Conservation (phyloP, 2,329 filamentous ascomycete species). For the Leptographium galeiforme region DNA sequence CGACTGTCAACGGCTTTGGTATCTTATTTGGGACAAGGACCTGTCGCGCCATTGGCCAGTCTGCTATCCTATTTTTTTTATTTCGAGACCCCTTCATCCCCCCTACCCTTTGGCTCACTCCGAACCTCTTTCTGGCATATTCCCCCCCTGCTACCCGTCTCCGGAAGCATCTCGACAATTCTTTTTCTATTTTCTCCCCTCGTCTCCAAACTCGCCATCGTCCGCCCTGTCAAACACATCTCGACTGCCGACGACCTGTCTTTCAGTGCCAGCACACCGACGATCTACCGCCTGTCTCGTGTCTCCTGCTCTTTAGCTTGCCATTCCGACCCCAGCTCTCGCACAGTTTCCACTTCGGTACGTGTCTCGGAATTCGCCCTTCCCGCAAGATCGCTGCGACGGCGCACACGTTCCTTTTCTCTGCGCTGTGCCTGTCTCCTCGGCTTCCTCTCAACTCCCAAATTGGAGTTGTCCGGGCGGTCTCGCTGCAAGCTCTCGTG, state of each 20-base stretch:
- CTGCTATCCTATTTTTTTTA: neutral
- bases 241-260: too few relatives aligned
- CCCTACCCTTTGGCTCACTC: neutral
- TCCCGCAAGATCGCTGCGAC: too few relatives aligned
- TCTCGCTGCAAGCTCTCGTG: too few relatives aligned
- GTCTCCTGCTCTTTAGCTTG: neutral
- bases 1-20: neutral
- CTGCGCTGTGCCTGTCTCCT: neutral
- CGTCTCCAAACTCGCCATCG: neutral
- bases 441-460: neutral
- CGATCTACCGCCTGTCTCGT: neutral
- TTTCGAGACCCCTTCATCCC: neutral
- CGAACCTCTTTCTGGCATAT: neutral
- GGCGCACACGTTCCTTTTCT: neutral
- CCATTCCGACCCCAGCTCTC: neutral
- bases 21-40: neutral
- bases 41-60: neutral
- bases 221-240: neutral
- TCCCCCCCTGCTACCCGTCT: neutral
- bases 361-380: neutral
- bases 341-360: neutral
- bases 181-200: neutral
- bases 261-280: neutral
- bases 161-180: neutral
- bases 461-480: too few relatives aligned